These are phyloP conservation scores for Tulasnella sp. DNA, from an alignment of 768 basidiomycete genomes.

Conservation along the genomic window DNA sequence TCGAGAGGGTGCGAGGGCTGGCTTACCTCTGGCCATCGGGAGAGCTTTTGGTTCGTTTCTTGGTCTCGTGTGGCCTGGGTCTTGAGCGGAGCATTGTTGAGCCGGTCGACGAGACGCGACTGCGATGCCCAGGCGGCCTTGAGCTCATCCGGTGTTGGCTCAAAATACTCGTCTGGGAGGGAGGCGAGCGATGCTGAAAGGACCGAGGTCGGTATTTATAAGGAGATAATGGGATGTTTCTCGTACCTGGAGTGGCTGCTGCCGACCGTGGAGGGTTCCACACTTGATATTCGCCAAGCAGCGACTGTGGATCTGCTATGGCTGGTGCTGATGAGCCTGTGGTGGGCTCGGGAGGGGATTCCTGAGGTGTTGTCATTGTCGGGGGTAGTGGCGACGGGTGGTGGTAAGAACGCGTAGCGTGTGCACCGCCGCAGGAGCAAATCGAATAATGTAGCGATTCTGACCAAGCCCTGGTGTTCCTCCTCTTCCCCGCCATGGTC, in stretches of 20 bases:
- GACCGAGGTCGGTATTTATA: neutral
- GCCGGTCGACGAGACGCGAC: constrained; percentile 44
- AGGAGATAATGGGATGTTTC: neutral
- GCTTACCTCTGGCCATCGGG: constrained; percentile 62
- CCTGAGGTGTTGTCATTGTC: neutral
- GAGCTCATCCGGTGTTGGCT: constrained; percentile 57
- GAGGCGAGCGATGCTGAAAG: neutral
- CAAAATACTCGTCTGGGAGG: constrained; percentile 62
- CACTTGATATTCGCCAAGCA: constrained; percentile 5
- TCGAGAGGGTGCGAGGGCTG: neutral
- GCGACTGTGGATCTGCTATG: neutral
- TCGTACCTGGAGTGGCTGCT: constrained; percentile 8
- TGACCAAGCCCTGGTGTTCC: constrained; percentile 2
- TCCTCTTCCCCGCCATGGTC: constrained; percentile 1
- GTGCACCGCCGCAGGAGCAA: neutral
- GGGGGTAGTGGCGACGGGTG: neutral
- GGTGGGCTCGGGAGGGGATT: neutral
- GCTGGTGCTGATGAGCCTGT: neutral
- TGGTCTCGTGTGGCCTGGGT: constrained; percentile 52
- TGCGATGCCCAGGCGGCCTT: constrained; percentile 53
- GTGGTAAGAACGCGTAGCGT: neutral
- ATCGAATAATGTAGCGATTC: neutral
- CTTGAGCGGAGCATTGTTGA: constrained; percentile 59
- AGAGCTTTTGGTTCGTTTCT: constrained; percentile 43
- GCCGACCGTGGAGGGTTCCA: constrained; percentile 11